Evolutionary conservation across 352 stramenopile genomes (phyloP).

Genomic region (Globisporangium iwayamae): DNA sequence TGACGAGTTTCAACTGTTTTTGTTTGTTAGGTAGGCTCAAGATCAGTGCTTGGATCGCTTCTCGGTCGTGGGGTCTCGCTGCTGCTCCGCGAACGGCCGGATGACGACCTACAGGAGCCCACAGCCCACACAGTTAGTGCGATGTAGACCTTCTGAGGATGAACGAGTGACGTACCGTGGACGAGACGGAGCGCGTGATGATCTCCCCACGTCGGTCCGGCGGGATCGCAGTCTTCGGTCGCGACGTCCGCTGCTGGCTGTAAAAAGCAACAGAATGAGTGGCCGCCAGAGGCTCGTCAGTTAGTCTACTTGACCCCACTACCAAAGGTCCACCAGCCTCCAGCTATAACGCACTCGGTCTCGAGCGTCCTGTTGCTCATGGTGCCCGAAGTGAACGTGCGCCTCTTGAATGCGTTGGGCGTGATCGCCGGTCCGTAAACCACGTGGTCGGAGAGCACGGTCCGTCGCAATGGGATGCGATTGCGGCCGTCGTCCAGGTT

Average conservation of each 20-base stretch:
- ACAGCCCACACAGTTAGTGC: neutral
- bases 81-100: slow-evolving; percentile 45
- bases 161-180: slow-evolving; percentile 26
- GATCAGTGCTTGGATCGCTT: slow-evolving; percentile 12
- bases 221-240: slow-evolving; percentile 31
- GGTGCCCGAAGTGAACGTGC: neutral
- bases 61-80: neutral
- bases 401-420: slow-evolving; percentile 30
- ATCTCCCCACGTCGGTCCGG: slow-evolving; percentile 33
- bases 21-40: too few species aligned
- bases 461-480: slow-evolving; percentile 51
- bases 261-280: neutral
- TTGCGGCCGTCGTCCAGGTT: slow-evolving; percentile 60
- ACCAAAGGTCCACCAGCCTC: neutral
- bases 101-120: slow-evolving; percentile 37
- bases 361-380: neutral
- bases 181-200: slow-evolving; percentile 40
- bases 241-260: slow-evolving; percentile 2
- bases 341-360: slow-evolving; percentile 6
- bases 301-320: neutral
- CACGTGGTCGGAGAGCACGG: slow-evolving; percentile 50
- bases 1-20: too few species aligned
- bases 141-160: neutral
- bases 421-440: slow-evolving; percentile 68
- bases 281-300: neutral